These are phyloP conservation scores for Zygotorulaspora chibaensis DNA, from an alignment of 805 yeast species.

Conservation along the genomic window DNA sequence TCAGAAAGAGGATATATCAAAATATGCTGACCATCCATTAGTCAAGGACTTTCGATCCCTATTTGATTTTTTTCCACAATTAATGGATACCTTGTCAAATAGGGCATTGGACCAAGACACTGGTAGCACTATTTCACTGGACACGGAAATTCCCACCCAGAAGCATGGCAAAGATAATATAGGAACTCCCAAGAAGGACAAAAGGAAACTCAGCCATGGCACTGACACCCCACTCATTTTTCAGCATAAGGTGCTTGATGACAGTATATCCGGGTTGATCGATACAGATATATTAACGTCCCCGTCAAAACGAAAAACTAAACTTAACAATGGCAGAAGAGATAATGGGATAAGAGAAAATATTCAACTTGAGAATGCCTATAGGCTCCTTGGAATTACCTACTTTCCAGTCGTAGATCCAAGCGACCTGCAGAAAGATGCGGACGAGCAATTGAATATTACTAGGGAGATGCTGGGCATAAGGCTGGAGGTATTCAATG, in stretches of 20 bases:
- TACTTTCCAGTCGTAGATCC: slow-evolving; percentile 40
- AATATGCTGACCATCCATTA: slow-evolving; percentile 11
- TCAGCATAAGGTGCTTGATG: slow-evolving; percentile 28
- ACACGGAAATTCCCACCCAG: neutral
- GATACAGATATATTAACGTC: slow-evolving; percentile 27
- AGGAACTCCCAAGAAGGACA: neutral
- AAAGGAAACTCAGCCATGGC: neutral
- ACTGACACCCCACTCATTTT: neutral
- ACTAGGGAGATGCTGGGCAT: slow-evolving; percentile 34
- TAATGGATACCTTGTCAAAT: slow-evolving; percentile 18
- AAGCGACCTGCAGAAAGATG: slow-evolving; percentile 20
- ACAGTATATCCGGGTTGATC: slow-evolving; percentile 20
- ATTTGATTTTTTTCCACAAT: slow-evolving; percentile 24
- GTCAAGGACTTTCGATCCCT: slow-evolving; percentile 19
- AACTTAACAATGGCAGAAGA: slow-evolving; percentile 1
- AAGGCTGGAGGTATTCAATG: slow-evolving; percentile 39
- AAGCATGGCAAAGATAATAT: neutral
- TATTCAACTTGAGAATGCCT: slow-evolving; percentile 34
- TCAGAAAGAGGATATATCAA: slow-evolving; percentile 4
- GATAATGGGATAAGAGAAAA: neutral
- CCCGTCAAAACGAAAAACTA: slow-evolving; percentile 27
- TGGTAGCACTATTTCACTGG: neutral
- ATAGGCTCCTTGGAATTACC: slow-evolving; percentile 39
- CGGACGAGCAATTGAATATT: slow-evolving; percentile 12
- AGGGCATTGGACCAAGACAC: neutral